Conservation (phyloP, 1,284 basidiomycete genomes). For the Fomes fomentarius region DNA sequence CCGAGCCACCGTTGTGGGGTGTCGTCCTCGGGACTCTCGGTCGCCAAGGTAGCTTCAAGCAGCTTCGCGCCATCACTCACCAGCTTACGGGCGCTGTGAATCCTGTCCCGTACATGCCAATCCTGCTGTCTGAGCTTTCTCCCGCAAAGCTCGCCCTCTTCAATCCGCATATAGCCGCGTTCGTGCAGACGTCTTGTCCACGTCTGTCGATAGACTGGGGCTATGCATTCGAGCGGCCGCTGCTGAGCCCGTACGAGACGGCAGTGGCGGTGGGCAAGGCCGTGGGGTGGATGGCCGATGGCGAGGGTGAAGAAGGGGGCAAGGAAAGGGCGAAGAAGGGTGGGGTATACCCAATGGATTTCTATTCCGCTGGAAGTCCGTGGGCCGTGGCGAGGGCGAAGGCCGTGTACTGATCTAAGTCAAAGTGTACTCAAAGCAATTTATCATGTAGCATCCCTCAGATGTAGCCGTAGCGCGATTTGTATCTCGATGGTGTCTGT, state of each 20-base stretch:
- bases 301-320: constrained; percentile 38
- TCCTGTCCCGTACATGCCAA: constrained; percentile 81
- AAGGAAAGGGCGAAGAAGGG: constrained; percentile 33
- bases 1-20: constrained; percentile 69
- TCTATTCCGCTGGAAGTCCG: constrained; percentile 81
- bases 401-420: constrained; percentile 35
- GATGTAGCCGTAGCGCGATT: no score
- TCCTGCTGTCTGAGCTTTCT: constrained; percentile 94
- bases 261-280: constrained; percentile 83
- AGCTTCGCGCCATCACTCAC: constrained; percentile 83
- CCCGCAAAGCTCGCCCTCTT: constrained; percentile 93
- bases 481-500: no score
- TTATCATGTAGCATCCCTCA: no score
- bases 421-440: no score
- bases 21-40: constrained; percentile 96
- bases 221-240: constrained; percentile 89
- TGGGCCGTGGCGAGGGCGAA: constrained; percentile 68
- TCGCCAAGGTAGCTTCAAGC: constrained; percentile 90
- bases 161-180: constrained; percentile 78
- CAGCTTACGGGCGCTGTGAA: constrained; percentile 58
- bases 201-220: constrained; percentile 98
- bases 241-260: constrained; percentile 95
- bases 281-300: constrained; percentile 62
- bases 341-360: constrained; percentile 92
- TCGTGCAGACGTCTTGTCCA: constrained; percentile 96